A percentile compares a stretch with the other conserved stretches of the same genome.
phyloP scores from a whole-genome alignment of 2,329 filamentous ascomycete species.

The Penicillium italicum region DNA sequence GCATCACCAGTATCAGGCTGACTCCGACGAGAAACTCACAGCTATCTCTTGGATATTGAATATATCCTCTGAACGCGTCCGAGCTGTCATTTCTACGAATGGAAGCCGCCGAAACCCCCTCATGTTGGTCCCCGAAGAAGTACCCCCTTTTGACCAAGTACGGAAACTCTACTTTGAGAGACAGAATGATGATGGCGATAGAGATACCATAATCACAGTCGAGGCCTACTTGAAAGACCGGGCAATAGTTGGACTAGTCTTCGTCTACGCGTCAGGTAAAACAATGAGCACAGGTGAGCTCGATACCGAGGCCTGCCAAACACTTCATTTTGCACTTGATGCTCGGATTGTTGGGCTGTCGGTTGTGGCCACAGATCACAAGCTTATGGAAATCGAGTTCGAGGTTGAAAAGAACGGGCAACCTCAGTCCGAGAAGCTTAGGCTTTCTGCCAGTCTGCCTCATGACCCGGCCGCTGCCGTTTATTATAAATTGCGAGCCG shows the following conservation, averaged over 20 bases:
- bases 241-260: background rate
- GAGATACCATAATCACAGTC: background rate
- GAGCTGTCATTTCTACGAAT: background rate
- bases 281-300: background rate
- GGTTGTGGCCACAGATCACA: background rate
- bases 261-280: background rate
- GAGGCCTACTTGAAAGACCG: background rate
- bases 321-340: background rate
- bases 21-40: background rate
- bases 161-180: background rate
- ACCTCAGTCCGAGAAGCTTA: background rate
- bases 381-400: background rate
- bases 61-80: background rate
- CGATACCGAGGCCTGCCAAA: background rate
- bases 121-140: background rate
- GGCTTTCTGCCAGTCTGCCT: background rate
- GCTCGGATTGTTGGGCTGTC: background rate
- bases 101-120: background rate
- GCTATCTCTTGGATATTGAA: slow-evolving; percentile 1
- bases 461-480: background rate
- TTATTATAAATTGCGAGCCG: background rate
- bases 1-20: background rate
- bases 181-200: background rate
- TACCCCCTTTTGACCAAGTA: background rate
- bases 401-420: background rate